Evolutionary conservation across 805 yeast species (phyloP), one percentile per base, ranked within the genome.

Genomic region (Metschnikowia matae): DNA sequence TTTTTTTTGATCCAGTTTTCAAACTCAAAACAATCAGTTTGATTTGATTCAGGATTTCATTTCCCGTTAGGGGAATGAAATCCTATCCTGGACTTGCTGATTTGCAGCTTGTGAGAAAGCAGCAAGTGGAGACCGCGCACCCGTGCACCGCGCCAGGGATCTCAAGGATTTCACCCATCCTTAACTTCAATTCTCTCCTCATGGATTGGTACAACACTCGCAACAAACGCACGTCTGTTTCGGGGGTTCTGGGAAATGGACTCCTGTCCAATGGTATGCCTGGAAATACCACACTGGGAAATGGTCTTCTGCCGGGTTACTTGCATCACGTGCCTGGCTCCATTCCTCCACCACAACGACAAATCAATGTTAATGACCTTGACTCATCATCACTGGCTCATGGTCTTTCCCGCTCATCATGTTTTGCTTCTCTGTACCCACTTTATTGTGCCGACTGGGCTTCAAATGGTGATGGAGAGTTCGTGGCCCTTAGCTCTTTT

Each of bases 401-500:
- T 15, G 34, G 34, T 11, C n/a, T 26, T 8, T 15, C 40, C 40
- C 40, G 50, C n/a, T 40, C 53, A n/a, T 55, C 58, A 15, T 37
- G 49, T 18, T 56, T 42, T 35, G 34, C 21, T 20, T 63, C 69
- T 14, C 67, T 60, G 48, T 54, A 55, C 29, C 74, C 74, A 6
- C 60, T 70, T 23, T 69, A 62, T 52, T 63, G 73, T 40, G 61
- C 68, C 3, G 75, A 68, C 58, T 72, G 77, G 76, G 54, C 54
- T 5, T 50, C 50, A 26, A 53, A 58, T 6, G 60, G 57, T 17
- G 57, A 71, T 2, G 52, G 61, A 10, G 83, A 82, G 7, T 69
- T 75, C 43, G 66, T 87, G 6, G 94, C 89, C 0, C 63, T 85
- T n/a, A 77, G 84, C n/a, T 79, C 96, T 0, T 89, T 83, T 63